Percentiles rank a stretch among this genome's conserved stretches.
These are phyloP conservation scores for Arabidopsis hybrid DNA, from an alignment of 441 rosid genomes.

Conservation along the genomic window DNA sequence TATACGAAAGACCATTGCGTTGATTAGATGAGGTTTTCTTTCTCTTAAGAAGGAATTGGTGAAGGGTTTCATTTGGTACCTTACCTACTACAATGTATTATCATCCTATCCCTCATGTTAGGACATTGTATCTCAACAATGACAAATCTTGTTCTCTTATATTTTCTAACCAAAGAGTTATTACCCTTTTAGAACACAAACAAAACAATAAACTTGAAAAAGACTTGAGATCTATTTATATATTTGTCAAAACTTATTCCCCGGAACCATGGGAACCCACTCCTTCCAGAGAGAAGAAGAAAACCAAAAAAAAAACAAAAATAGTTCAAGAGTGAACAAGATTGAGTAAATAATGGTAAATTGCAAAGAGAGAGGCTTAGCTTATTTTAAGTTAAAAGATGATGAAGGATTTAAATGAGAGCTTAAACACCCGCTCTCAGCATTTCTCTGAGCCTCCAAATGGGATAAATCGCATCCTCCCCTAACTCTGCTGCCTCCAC, in stretches of 20 bases:
- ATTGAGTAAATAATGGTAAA: slow-evolving; percentile 15
- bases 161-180: background rate
- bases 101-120: background rate
- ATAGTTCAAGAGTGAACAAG: background rate
- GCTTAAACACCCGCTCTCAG: slow-evolving; percentile 68
- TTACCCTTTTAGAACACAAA: background rate
- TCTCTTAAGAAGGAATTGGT: too few relatives aligned
- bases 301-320: background rate
- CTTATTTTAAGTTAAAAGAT: background rate
- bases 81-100: background rate
- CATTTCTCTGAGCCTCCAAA: slow-evolving; percentile 84
- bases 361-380: slow-evolving; percentile 25
- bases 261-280: slow-evolving; percentile 17
- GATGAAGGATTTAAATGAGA: slow-evolving; percentile 56
- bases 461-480: slow-evolving; percentile 77
- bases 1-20: background rate
- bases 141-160: background rate
- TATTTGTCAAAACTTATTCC: slow-evolving; percentile 38
- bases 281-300: slow-evolving; percentile 11
- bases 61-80: background rate
- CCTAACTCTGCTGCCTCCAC: slow-evolving; percentile 81
- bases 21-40: background rate
- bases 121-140: background rate
- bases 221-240: background rate
- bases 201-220: background rate